Evolutionary conservation across 1,284 basidiomycete genomes (phyloP).

Genomic region (Rhodotorula sp.): DNA sequence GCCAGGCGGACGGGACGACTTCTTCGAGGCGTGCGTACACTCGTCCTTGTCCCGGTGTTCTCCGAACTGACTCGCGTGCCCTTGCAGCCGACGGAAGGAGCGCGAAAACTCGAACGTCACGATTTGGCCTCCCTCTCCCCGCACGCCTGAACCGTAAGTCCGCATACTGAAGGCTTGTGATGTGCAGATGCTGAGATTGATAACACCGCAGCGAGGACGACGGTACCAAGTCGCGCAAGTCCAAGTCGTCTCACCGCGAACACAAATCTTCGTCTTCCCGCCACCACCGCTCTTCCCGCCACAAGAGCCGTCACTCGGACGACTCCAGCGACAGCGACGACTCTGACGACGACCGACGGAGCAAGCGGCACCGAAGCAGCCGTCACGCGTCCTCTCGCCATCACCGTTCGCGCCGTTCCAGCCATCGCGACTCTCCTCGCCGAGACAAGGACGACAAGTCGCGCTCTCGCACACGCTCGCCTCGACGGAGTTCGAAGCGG

Average conservation of each 20-base stretch:
- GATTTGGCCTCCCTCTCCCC: slow-evolving; percentile 82
- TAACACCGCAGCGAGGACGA: slow-evolving; percentile 35
- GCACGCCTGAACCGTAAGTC: slow-evolving; percentile 56
- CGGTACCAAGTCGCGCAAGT: slow-evolving; percentile 23
- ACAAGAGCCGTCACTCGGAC: slow-evolving; percentile 52
- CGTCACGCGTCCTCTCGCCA: slow-evolving; percentile 3
- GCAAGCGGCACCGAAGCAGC: background rate
- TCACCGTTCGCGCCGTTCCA: too few species aligned
- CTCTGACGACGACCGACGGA: slow-evolving; percentile 59
- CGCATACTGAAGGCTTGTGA: background rate
- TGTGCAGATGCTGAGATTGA: slow-evolving; percentile 12
- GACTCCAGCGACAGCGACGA: slow-evolving; percentile 59
- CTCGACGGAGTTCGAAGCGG: slow-evolving; percentile 58
- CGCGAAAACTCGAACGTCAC: slow-evolving; percentile 64
- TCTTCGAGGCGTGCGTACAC: slow-evolving; percentile 38
- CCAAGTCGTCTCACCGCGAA: slow-evolving; percentile 16
- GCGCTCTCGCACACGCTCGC: slow-evolving; percentile 49
- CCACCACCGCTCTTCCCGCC: slow-evolving; percentile 52
- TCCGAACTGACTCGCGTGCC: background rate
- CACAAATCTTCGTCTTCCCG: slow-evolving; percentile 23
- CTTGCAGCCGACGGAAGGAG: slow-evolving; percentile 67
- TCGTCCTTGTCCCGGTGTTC: too few species aligned
- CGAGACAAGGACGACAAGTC: slow-evolving; percentile 16
- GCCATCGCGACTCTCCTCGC: slow-evolving; percentile 22
- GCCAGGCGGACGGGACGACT: slow-evolving; percentile 36